Evolutionary conservation across 768 basidiomycete species (phyloP), one percentile per base, ranked within the genome.

Genomic region (Suillus americanus): DNA sequence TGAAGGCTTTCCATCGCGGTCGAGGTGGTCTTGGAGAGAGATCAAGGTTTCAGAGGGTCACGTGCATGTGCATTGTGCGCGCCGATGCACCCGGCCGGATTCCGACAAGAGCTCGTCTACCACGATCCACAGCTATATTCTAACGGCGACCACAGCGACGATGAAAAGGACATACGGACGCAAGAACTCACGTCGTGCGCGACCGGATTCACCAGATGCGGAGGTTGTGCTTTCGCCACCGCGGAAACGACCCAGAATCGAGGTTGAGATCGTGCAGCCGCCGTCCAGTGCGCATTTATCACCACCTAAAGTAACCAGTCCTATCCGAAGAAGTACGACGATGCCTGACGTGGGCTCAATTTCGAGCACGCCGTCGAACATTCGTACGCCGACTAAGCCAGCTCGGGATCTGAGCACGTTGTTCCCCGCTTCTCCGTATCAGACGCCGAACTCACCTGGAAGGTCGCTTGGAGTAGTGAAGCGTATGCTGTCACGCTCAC

Each of bases 401-500:
- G 76, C 80, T 5, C 79, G 77, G 56, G 82, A 86, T 66, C 71
- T 85, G 1, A 81, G 85, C 1, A 69, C 74, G 12, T 79, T 87
- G 14, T 86, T 86, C 68, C 75, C 80, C 48, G 71, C 78, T 38
- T 70, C 72, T 12, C 67, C 78, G 0, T 74, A 77, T 16, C 56
- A 67, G 35, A 62, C 64, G 10, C 63, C 73, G 37, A 56, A 65
- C 56, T 76, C 81, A 9, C 82, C 80, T 14, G 73, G 73, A 23
- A 84, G 79, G 64, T 28, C 64, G 10, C 62, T 66, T 23, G 75
- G 78, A 51, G 73, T 91, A 6, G 82, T 88, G 13, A 88, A 86
- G 63, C 87, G 90, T 25, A 92, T 92, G 90, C 84, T 92, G 1
- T 82, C 83, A 10, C 83, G 90, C 1, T 87, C 89, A 14, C 84